Evolutionary conservation across 2,329 filamentous ascomycete species (phyloP).

Genomic region (Aspergillus fijiensis): DNA sequence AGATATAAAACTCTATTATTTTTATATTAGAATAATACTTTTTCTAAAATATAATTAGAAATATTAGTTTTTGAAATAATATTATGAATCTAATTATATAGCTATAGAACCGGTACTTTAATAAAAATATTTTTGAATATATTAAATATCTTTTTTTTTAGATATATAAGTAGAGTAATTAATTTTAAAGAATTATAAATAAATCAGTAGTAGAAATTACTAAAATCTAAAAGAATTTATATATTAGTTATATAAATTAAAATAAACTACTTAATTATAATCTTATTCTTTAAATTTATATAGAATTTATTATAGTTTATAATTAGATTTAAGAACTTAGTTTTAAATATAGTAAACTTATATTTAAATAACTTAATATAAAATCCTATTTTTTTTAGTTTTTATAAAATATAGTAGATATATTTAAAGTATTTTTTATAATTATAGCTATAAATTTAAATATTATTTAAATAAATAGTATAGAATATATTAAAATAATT

Average conservation of each 20-base stretch:
- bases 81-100: too few relatives aligned
- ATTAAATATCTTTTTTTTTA: neutral
- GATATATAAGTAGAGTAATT: neutral
- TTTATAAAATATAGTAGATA: neutral
- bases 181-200: neutral
- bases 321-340: neutral
- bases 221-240: neutral
- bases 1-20: too few relatives aligned
- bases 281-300: too few relatives aligned
- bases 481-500: too few relatives aligned
- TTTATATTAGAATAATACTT: too few relatives aligned
- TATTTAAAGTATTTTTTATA: neutral
- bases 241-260: neutral
- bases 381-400: too few relatives aligned
- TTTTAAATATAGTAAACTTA: neutral
- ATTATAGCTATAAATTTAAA: too few relatives aligned
- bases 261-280: neutral
- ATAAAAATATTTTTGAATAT: neutral
- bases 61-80: too few relatives aligned
- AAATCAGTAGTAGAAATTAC: neutral
- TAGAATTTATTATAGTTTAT: neutral
- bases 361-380: neutral
- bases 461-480: too few relatives aligned
- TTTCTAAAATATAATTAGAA: too few relatives aligned
- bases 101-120: neutral